A percentile compares a stretch with the other conserved stretches of the same genome.
Conservation (phyloP, 169 alveolate genomes). For the Cryptosporidium meleagridis region DNA sequence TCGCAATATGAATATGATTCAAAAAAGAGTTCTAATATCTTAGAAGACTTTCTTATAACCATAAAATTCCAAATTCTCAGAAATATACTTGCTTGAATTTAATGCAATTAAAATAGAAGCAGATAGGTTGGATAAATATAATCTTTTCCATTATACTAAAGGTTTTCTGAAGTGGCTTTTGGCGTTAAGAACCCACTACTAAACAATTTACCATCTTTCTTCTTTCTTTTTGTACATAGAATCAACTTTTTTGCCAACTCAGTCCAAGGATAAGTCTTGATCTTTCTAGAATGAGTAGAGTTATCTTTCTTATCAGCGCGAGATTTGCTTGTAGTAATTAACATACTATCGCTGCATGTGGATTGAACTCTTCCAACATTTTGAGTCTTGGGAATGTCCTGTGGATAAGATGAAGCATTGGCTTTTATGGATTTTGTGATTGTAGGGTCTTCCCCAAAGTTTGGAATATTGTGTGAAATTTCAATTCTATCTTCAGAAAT, state of each 20-base stretch:
- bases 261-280: slow-evolving; percentile 70
- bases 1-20: no score
- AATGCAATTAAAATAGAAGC: background rate
- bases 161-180: slow-evolving; percentile 27
- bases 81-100: no score
- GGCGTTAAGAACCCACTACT: slow-evolving; percentile 33
- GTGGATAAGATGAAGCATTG: slow-evolving; percentile 7
- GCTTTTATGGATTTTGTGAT: slow-evolving; percentile 1
- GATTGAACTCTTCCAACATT: slow-evolving; percentile 39
- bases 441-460: slow-evolving; percentile 7
- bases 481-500: slow-evolving; percentile 45
- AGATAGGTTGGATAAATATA: background rate
- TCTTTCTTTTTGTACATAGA: slow-evolving; percentile 66
- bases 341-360: slow-evolving; percentile 56
- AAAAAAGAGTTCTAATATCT: background rate
- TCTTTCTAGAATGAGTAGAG: slow-evolving; percentile 45
- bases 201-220: slow-evolving; percentile 45
- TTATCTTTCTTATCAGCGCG: slow-evolving; percentile 15
- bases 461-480: slow-evolving; percentile 1
- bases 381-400: background rate
- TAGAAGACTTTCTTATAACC: background rate
- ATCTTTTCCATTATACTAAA: background rate
- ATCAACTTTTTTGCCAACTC: slow-evolving; percentile 67
- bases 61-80: background rate
- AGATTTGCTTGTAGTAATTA: slow-evolving; percentile 15